Conservation (phyloP, 306 rosid species). For the Crotalaria pallida region DNA sequence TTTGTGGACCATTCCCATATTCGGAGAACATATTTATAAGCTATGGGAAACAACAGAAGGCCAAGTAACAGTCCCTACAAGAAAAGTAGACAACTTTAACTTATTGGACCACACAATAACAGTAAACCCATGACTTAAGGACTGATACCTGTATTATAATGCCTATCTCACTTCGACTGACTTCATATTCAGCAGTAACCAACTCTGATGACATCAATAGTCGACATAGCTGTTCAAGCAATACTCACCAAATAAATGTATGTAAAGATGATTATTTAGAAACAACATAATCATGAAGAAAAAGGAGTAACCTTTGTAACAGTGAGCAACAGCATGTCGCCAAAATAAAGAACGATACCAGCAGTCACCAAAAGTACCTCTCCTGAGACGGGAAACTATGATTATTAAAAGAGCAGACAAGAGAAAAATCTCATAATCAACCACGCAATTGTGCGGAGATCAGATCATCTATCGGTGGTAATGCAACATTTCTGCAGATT, state of each 20-base stretch:
- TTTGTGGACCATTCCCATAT: slow-evolving; percentile 51
- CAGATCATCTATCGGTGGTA: neutral
- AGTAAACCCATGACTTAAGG: slow-evolving; percentile 21
- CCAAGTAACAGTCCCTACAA: slow-evolving; percentile 90
- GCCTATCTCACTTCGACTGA: slow-evolving; percentile 68
- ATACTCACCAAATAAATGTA: slow-evolving; percentile 23
- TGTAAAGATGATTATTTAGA: neutral
- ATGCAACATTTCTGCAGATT: neutral
- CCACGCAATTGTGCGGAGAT: neutral
- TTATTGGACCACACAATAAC: slow-evolving; percentile 19
- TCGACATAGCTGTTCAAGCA: slow-evolving; percentile 52
- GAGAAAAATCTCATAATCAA: slow-evolving; percentile 1
- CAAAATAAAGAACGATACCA: slow-evolving; percentile 85
- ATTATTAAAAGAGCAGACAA: slow-evolving; percentile 1
- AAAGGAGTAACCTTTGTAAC: slow-evolving; percentile 53
- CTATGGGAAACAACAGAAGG: slow-evolving; percentile 68
- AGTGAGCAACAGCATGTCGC: slow-evolving; percentile 76
- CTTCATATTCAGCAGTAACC: slow-evolving; percentile 41
- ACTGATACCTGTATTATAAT: slow-evolving; percentile 72
- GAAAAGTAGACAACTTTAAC: slow-evolving; percentile 28
- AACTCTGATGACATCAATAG: slow-evolving; percentile 38
- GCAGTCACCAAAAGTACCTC: slow-evolving; percentile 77
- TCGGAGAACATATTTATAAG: slow-evolving; percentile 54
- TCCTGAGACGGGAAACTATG: slow-evolving; percentile 37
- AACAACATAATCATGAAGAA: neutral